A percentile compares a stretch with the other conserved stretches of the same genome.
These are phyloP conservation scores for Mucuna pruriens DNA, from an alignment of 306 rosid species.

Conservation along the genomic window DNA sequence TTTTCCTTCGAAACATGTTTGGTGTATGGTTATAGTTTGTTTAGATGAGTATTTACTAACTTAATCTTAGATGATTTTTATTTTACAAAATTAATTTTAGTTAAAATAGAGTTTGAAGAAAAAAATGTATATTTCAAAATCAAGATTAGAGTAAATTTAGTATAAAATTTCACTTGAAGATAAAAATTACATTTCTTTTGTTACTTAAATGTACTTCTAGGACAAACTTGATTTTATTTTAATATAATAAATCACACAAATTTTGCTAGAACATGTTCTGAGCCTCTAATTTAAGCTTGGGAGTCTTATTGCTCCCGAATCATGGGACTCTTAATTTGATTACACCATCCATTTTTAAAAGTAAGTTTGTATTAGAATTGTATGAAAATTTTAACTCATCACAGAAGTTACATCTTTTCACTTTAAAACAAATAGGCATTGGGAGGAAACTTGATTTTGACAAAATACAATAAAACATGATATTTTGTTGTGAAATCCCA, in stretches of 20 bases:
- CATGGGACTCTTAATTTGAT: neutral
- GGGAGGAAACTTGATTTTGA: neutral
- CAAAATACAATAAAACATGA: neutral
- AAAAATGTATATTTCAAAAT: neutral
- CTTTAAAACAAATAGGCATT: neutral
- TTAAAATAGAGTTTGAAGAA: neutral
- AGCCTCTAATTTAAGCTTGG: too few species aligned
- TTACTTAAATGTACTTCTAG: neutral
- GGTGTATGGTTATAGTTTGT: neutral
- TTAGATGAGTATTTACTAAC: neutral
- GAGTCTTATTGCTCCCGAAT: too few species aligned
- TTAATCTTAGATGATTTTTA: neutral
- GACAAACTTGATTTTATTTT: neutral
- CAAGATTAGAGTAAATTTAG: neutral
- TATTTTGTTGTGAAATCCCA: neutral
- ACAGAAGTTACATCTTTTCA: too few species aligned
- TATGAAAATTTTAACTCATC: too few species aligned
- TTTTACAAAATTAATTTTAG: neutral
- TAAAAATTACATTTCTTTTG: neutral
- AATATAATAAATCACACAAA: neutral
- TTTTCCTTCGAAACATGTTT: slow-evolving; percentile 9
- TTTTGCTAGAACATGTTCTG: neutral
- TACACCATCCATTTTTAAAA: neutral
- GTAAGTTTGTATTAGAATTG: neutral
- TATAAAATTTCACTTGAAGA: neutral